A percentile compares a stretch with the other conserved stretches of the same genome.
Conservation (phyloP, 441 rosid species). For the Euphorbia celastroides region DNA sequence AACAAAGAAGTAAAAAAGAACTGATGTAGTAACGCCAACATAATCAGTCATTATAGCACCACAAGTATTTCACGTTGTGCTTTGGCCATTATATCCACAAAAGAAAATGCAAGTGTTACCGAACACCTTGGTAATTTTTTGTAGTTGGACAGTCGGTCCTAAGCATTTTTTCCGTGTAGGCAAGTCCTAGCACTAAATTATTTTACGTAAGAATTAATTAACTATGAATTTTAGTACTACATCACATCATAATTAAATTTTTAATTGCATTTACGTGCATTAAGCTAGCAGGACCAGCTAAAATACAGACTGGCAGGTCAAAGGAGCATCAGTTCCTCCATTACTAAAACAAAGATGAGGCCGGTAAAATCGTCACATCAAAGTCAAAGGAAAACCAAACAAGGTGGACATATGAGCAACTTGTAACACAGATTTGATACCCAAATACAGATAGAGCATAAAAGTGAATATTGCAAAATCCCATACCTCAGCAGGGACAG, state of each 20-base stretch:
- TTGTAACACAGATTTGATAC: background rate
- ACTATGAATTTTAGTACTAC: too few relatives aligned
- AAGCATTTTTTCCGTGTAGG: too few relatives aligned
- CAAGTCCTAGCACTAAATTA: too few relatives aligned
- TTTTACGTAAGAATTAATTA: too few relatives aligned
- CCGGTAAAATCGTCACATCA: background rate
- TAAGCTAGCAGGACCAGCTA: background rate
- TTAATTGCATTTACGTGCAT: background rate
- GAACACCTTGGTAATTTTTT: too few relatives aligned
- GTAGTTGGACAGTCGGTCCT: too few relatives aligned
- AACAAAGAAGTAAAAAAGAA: background rate
- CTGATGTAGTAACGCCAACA: too few relatives aligned
- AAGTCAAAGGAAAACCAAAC: background rate
- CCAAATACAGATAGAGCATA: background rate
- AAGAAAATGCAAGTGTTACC: background rate
- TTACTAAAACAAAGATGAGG: background rate
- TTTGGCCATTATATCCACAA: background rate
- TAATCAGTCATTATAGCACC: too few relatives aligned
- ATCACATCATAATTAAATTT: too few relatives aligned
- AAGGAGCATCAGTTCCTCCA: background rate
- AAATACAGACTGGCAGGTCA: background rate
- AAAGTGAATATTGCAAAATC: background rate
- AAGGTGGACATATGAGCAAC: background rate
- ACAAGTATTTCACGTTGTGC: background rate
- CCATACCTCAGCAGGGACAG: conserved; percentile 59